These are phyloP conservation scores for Leccinum imitatum DNA, from an alignment of 768 basidiomycete genomes.

Conservation along the genomic window DNA sequence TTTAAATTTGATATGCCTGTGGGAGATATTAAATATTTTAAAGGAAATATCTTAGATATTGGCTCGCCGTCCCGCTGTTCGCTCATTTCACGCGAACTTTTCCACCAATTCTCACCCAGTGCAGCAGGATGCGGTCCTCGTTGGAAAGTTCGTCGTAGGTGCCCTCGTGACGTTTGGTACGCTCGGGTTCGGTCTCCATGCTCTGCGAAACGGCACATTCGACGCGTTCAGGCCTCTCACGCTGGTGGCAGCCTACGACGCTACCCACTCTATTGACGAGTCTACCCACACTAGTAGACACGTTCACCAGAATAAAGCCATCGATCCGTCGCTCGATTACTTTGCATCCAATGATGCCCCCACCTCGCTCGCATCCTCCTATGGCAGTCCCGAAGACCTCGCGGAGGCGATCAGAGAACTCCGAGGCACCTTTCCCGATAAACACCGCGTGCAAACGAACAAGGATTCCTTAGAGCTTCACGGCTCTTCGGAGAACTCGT, in stretches of 20 bases:
- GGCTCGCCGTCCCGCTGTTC: neutral
- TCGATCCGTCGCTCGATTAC: neutral
- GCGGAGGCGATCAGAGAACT: conserved; percentile 55
- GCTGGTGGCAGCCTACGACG: neutral
- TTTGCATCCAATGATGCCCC: neutral
- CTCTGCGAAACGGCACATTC: conserved; percentile 5
- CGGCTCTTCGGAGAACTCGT: conserved; percentile 70
- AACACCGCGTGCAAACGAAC: conserved; percentile 51
- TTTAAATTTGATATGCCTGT: too few species aligned
- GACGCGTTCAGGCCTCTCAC: conserved; percentile 9
- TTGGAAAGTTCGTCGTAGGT: conserved; percentile 17
- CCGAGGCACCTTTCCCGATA: conserved; percentile 42
- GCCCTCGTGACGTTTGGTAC: conserved; percentile 23
- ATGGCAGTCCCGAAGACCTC: conserved; percentile 49
- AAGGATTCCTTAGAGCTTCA: conserved; percentile 49
- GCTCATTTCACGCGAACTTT: neutral
- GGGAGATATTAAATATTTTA: too few species aligned
- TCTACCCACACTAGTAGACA: neutral
- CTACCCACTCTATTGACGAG: neutral
- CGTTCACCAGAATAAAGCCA: conserved; percentile 5
- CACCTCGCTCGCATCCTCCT: conserved; percentile 25
- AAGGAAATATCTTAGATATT: too few species aligned
- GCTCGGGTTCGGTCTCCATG: conserved; percentile 21
- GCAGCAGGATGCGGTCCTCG: conserved; percentile 6
- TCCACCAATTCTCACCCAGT: neutral